Base-by-base conservation (phyloP, 768 basidiomycete species). In the Strobilomyces dryophilus region DNA sequence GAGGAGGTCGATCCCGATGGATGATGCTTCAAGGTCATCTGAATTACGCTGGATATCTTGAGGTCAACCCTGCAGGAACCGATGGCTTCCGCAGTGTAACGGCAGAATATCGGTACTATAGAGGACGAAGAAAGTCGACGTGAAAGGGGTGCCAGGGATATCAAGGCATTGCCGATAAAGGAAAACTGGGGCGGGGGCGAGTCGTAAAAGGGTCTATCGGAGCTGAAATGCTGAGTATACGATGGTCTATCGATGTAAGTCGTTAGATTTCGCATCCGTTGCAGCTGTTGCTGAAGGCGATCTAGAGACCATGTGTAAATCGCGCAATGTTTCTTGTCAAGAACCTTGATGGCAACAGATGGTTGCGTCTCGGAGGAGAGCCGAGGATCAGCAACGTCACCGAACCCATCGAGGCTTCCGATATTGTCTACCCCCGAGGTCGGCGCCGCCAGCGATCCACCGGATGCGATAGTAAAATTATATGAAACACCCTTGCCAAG, bases 51-150 rank as follows among this genome's bases (percentile, higher is more conserved):
- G 58, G 88, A 79, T 41, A 92, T 79, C 71, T 85, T 90, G 70
- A 97, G 78, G 58, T 87, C 84, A 49, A 97, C 77, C 21, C 92
- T 83, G 72, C 95, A 98, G 26, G 92, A 92, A 2, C 95, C 97
- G 58, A 98, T 93, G 2, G 95, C 95, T 66, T 98, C 95, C 44
- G 92, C 81, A 1, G 94, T 97, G 64, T 95, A 95, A 31, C 89
- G 84, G 65, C 92, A 95, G 68, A 92, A 92, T 64, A 99, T 93
- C 1, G 94, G 93, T 15, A 90, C 82, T 0, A 78, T 81, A n/a
- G 83, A 84, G 3, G 80, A 77, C 1, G 85, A 88, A 3, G 90
- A 87, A 35, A 91, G 73, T 50, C 83, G 78, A 39, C 91, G 84
- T 12, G 83, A 84, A 43, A 98, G 77, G 2, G 93, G 85, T 0